phyloP scores from a whole-genome alignment of 2,329 filamentous ascomycete genomes.

The Botrytis cinerea region DNA sequence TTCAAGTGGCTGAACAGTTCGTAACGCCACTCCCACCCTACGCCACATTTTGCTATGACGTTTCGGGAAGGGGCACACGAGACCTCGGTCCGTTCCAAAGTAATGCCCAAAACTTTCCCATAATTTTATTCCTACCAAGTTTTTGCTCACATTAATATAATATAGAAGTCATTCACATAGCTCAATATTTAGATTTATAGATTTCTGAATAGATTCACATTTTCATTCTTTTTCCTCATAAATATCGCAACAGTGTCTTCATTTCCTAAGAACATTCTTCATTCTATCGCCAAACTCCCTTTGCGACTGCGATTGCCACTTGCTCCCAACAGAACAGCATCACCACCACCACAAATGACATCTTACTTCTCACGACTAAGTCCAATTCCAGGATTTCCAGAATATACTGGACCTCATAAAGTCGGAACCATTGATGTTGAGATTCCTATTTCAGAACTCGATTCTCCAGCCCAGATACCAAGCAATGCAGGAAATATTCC shows the following conservation, averaged over 20 bases:
- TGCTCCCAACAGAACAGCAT: neutral
- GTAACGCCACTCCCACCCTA: neutral
- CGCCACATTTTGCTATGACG: conserved; percentile 15
- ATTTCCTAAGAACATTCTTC: conserved; percentile 5
- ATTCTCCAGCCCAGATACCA: conserved; percentile 55
- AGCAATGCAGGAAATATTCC: conserved; percentile 54
- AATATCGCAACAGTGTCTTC: neutral
- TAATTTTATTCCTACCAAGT: neutral
- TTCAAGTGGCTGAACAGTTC: neutral
- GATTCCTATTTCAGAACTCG: conserved; percentile 64
- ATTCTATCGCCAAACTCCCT: neutral
- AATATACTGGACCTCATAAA: conserved; percentile 74
- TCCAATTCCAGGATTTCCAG: conserved; percentile 70
- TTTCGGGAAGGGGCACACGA: conserved; percentile 12
- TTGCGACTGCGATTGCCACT: conserved; percentile 3
- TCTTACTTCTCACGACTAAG: conserved; percentile 54
- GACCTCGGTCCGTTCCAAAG: conserved; percentile 10
- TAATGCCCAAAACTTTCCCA: conserved; percentile 10
- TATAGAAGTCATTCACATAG: neutral
- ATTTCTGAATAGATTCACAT: neutral
- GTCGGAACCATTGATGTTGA: conserved; percentile 82
- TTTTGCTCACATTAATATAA: neutral
- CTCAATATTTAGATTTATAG: neutral
- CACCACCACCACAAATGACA: conserved; percentile 29
- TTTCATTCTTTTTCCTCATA: neutral